These are phyloP conservation scores for Pichia thaimueangensis DNA, from an alignment of 805 yeast genomes.

Conservation along the genomic window DNA sequence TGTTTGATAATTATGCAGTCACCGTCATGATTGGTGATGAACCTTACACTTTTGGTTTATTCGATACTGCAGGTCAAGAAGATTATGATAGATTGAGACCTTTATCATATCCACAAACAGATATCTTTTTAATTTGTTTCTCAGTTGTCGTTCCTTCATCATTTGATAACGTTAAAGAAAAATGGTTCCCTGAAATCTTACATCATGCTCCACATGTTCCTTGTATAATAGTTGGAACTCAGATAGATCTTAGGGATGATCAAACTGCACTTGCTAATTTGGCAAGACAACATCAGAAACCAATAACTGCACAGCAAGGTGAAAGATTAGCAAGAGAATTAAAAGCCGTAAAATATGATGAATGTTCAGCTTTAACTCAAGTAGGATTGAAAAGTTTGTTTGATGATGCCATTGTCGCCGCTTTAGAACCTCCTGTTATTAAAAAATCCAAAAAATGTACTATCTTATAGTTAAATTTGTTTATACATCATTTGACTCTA, in stretches of 20 bases:
- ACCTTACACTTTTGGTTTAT: slow-evolving; percentile 94
- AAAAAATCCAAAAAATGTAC: slow-evolving; percentile 78
- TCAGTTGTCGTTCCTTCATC: slow-evolving; percentile 96
- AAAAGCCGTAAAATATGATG: slow-evolving; percentile 94
- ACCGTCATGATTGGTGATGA: slow-evolving; percentile 97
- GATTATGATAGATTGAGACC: slow-evolving; percentile 98
- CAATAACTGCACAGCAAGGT: slow-evolving; percentile 82
- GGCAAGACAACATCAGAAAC: slow-evolving; percentile 82
- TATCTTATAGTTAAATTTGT: slow-evolving; percentile 45
- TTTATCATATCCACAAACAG: slow-evolving; percentile 93
- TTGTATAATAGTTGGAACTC: slow-evolving; percentile 94
- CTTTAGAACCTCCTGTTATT: slow-evolving; percentile 92
- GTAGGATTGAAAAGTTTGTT: slow-evolving; percentile 96
- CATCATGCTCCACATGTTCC: slow-evolving; percentile 98
- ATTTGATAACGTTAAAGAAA: slow-evolving; percentile 94
- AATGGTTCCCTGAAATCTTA: slow-evolving; percentile 96
- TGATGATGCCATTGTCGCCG: slow-evolving; percentile 98
- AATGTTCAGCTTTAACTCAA: slow-evolving; percentile 96
- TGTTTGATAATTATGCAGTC: slow-evolving; percentile 90
- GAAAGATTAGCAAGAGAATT: slow-evolving; percentile 89
- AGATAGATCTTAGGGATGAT: slow-evolving; percentile 90
- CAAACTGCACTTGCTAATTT: slow-evolving; percentile 84
- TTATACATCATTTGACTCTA: neutral
- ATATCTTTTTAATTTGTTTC: slow-evolving; percentile 92
- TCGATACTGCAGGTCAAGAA: slow-evolving; percentile 99